These are phyloP conservation scores for Melaleuca alternifolia DNA, from an alignment of 345 rosid species.

Conservation along the genomic window DNA sequence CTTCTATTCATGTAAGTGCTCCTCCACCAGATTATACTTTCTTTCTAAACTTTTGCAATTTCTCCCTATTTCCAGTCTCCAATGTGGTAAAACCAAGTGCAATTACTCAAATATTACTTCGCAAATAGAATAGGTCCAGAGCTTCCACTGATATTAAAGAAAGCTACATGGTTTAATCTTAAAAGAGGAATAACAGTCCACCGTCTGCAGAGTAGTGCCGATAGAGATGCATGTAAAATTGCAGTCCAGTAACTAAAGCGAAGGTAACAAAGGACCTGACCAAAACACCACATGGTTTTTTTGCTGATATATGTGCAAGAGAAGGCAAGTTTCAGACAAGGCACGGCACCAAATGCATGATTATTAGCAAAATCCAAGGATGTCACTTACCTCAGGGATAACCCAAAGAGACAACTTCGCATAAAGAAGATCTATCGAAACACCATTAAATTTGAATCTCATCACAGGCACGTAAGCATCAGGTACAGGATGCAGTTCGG, in stretches of 20 bases:
- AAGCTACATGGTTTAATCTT: not conserved
- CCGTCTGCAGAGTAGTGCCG: not conserved
- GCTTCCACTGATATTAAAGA: not conserved
- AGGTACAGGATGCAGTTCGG: slow-evolving; percentile 95
- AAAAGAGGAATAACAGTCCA: not conserved
- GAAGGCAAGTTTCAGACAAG: not conserved
- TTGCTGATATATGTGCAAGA: not conserved
- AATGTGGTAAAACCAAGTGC: not conserved
- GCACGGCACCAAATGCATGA: not conserved
- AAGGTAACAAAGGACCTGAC: not conserved
- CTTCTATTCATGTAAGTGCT: not conserved
- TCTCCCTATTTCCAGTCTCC: not conserved
- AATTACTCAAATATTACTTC: not conserved
- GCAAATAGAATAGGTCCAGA: not conserved
- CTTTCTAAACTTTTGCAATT: not conserved
- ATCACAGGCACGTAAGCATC: slow-evolving; percentile 97
- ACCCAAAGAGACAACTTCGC: slow-evolving; percentile 89
- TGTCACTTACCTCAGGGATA: slow-evolving; percentile 79
- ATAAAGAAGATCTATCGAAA: slow-evolving; percentile 93
- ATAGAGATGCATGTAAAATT: not conserved
- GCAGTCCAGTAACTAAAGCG: not conserved
- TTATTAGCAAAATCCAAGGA: not conserved
- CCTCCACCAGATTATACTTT: not conserved
- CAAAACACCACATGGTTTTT: not conserved
- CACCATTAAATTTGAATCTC: slow-evolving; percentile 79